Conservation (phyloP, 805 yeast genomes). For the Saccharomycopsis malanga region DNA sequence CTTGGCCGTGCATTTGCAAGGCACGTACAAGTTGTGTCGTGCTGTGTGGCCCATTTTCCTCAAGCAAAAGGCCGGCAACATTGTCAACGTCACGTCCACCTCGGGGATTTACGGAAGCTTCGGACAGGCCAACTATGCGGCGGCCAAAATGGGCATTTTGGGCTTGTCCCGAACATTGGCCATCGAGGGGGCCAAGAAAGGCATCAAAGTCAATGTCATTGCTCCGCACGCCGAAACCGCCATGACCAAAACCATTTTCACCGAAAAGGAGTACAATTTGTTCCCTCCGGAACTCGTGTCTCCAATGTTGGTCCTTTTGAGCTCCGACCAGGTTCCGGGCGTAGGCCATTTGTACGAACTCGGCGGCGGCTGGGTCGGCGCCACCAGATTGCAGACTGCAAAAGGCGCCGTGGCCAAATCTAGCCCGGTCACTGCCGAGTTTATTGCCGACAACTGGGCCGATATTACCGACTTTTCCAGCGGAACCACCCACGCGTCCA, state of each 20-base stretch:
- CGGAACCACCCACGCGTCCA: conserved; percentile 34
- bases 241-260: conserved; percentile 87
- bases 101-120: conserved; percentile 97
- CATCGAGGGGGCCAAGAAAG: conserved; percentile 76
- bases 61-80: conserved; percentile 72
- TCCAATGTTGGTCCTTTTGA: conserved; percentile 74
- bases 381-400: conserved; percentile 92
- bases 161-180: conserved; percentile 85
- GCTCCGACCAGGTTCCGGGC: conserved; percentile 65
- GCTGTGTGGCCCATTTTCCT: conserved; percentile 89
- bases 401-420: conserved; percentile 61
- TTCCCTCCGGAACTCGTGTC: conserved; percentile 87
- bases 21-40: conserved; percentile 74
- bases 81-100: conserved; percentile 87
- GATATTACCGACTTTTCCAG: conserved; percentile 54
- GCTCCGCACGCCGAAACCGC: conserved; percentile 99
- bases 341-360: conserved; percentile 83
- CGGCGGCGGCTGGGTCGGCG: conserved; percentile 96
- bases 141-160: conserved; percentile 85
- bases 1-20: conserved; percentile 71
- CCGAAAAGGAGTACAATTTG: conserved; percentile 70
- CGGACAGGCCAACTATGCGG: conserved; percentile 94
- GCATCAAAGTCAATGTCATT: conserved; percentile 70
- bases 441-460: conserved; percentile 58
- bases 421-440: conserved; percentile 56